Conservation (phyloP, 441 rosid genomes). For the Adansonia madagascariensis region DNA sequence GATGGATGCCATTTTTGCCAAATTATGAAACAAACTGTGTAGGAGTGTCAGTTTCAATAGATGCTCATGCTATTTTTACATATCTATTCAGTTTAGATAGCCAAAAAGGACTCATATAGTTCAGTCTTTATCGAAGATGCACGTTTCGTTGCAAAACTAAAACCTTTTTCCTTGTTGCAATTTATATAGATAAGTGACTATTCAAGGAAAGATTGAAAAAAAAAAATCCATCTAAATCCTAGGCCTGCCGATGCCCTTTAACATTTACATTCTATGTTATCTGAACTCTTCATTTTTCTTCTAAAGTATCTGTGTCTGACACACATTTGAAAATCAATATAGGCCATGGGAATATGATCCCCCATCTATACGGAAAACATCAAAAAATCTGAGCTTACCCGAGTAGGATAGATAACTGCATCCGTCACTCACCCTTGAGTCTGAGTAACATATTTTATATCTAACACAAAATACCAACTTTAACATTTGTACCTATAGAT, state of each 20-base stretch:
- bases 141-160: neutral
- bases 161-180: neutral
- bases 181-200: neutral
- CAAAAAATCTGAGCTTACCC: no score
- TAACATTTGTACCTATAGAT: no score
- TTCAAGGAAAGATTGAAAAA: neutral
- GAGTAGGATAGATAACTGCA: no score
- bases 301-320: no score
- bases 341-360: no score
- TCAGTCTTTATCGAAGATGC: neutral
- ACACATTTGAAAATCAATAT: no score
- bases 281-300: neutral
- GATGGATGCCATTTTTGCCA: constrained; percentile 44
- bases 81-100: neutral
- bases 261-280: neutral
- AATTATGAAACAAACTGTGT: constrained; percentile 21
- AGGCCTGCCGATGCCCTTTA: neutral
- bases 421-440: no score
- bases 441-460: no score
- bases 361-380: no score
- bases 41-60: neutral
- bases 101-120: neutral
- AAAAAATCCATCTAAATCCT: neutral
- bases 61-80: neutral
- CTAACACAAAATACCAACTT: no score